phyloP scores from a whole-genome alignment of 192 early-diverging fungal genomes.

The Podochytrium sp. region DNA sequence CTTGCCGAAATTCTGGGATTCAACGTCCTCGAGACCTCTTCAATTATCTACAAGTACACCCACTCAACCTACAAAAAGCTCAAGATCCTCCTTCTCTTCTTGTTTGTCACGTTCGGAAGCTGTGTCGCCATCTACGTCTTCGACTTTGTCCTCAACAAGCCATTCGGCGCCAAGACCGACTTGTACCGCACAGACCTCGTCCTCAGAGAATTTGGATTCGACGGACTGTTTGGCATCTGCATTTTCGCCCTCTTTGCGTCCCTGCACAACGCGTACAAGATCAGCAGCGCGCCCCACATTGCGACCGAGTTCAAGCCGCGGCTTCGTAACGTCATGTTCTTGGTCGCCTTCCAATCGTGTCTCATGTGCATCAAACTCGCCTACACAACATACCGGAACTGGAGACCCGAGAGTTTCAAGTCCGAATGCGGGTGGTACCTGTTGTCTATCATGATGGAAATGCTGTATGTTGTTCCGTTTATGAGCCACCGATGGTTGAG shows the following conservation, averaged over 20 bases:
- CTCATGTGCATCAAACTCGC: conserved; percentile 4
- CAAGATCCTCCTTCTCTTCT: neutral
- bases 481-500: neutral
- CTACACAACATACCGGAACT: neutral
- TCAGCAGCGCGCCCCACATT: neutral
- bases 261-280: neutral
- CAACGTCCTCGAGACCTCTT: neutral
- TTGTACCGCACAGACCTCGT: neutral
- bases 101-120: neutral
- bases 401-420: neutral
- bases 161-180: neutral
- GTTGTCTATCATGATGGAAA: neutral
- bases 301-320: neutral
- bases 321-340: neutral
- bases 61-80: neutral
- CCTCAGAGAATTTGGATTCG: neutral
- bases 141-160: conserved; percentile 1
- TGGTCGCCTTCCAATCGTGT: neutral
- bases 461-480: neutral
- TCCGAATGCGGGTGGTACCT: neutral
- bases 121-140: neutral
- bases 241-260: neutral
- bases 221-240: neutral
- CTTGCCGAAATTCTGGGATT: neutral
- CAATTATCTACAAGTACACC: neutral